A percentile compares a stretch with the other conserved stretches of the same genome.
These are phyloP conservation scores for Chaetothyriales sp. DNA, from an alignment of 2,329 filamentous ascomycete species.

Conservation along the genomic window DNA sequence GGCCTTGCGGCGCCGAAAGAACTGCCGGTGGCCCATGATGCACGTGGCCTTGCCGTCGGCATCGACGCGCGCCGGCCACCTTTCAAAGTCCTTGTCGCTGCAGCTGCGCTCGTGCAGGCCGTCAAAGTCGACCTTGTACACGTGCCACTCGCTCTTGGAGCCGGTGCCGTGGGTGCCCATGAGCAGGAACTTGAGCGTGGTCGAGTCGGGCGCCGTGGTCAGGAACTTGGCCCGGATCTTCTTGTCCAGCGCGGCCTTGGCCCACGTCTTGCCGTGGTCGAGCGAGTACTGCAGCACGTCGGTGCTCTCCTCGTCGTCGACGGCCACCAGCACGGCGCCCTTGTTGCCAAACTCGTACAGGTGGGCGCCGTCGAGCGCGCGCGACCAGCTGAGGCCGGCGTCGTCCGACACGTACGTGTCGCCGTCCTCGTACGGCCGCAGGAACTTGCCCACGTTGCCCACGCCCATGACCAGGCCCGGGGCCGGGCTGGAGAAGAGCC, in stretches of 20 bases:
- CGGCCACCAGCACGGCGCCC: slow-evolving; percentile 73
- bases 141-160: slow-evolving; percentile 41
- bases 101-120: slow-evolving; percentile 71
- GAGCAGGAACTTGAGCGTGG: slow-evolving; percentile 78
- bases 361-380: slow-evolving; percentile 62
- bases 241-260: slow-evolving; percentile 50
- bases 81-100: slow-evolving; percentile 62
- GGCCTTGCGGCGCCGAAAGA: slow-evolving; percentile 71
- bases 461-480: slow-evolving; percentile 89
- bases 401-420: slow-evolving; percentile 82
- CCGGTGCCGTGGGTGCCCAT: slow-evolving; percentile 47
- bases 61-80: slow-evolving; percentile 75
- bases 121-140: slow-evolving; percentile 72
- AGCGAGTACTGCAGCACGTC: slow-evolving; percentile 63
- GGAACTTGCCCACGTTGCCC: slow-evolving; percentile 68
- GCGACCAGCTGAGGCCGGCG: slow-evolving; percentile 72
- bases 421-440: slow-evolving; percentile 59
- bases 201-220: slow-evolving; percentile 84
- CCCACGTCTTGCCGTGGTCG: slow-evolving; percentile 79
- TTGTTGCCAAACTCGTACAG: slow-evolving; percentile 95
- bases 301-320: slow-evolving; percentile 54
- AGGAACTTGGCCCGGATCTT: slow-evolving; percentile 60
- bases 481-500: slow-evolving; percentile 84
- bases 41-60: slow-evolving; percentile 70
- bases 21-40: slow-evolving; percentile 92